phyloP scores from a whole-genome alignment of 257 asterid genomes.

The Vinca minor region DNA sequence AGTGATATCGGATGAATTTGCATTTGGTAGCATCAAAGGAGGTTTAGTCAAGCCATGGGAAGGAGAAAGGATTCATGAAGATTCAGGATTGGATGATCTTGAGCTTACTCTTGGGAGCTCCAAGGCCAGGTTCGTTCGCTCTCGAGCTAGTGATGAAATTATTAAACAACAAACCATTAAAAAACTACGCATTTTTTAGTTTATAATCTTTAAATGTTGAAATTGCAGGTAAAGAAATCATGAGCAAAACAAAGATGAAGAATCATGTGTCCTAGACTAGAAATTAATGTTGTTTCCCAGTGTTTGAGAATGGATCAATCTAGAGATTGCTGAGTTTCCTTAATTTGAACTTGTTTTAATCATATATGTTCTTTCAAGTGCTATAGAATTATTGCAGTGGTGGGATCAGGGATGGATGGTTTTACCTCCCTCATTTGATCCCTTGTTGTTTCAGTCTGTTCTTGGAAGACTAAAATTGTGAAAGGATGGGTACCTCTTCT shows the following conservation, averaged over 20 bases:
- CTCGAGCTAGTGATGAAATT: too few species aligned
- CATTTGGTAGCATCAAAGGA: conserved; percentile 30
- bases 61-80: conserved; percentile 55
- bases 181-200: background rate
- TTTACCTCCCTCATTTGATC: background rate
- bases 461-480: background rate
- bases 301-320: background rate
- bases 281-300: background rate
- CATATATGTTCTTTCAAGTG: background rate
- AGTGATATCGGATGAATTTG: conserved; percentile 38
- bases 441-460: background rate
- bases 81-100: conserved; percentile 40
- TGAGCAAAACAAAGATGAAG: conserved; percentile 2
- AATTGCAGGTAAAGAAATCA: conserved; percentile 11
- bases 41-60: conserved; percentile 53
- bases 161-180: background rate
- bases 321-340: conserved; percentile 6
- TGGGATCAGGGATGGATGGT: too few species aligned
- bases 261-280: background rate
- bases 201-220: background rate
- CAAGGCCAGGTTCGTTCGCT: conserved; percentile 29
- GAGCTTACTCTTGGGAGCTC: conserved; percentile 55
- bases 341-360: background rate
- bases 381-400: background rate
- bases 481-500: conserved; percentile 1